Evolutionary conservation across 352 stramenopile species (phyloP), one percentile per base, ranked within the genome.

Genomic region (Saprolegnia diclina): DNA sequence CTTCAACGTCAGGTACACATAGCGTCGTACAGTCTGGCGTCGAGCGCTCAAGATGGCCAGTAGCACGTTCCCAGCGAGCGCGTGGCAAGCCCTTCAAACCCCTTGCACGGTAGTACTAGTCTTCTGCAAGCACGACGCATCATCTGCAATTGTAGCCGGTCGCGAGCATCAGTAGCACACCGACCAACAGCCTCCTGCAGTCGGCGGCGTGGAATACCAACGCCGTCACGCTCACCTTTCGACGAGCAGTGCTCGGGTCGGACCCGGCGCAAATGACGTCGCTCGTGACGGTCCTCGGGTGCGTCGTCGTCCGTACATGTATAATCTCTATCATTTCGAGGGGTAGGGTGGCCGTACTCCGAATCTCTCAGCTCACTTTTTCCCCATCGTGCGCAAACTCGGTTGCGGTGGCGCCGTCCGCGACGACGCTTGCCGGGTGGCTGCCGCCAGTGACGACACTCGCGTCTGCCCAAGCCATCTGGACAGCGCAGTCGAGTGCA

Each of bases 201-300:
- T 22, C 45, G 18, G 63, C 45, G 24, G 40, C 45, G 19, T 29
- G 24, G 14, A 45, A 32, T 18, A 5, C 4, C 18, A 10, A 29
- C 21, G 18, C 46, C n/a, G 11, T 69, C 13, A 61, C 63, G 21
- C 32, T 69, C n/a, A 37, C 48, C 11, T 69, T 69, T 45, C 63
- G 63, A 3, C 44, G 44, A 4, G 24, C 63, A 5, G 18, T 22
- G 21, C 24, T 59, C 35, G 26, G 29, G 5, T 35, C 21, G 6
- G 63, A 69, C 2, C 44, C 63, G 3, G 11, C 37, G 18, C 63
- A 59, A 38, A 61, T 29, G 14, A 40, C 26, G 5, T 52, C 37
- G 16, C 32, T 63, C 0, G 32, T 52, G 13, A 69, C 53, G 18
- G 53, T 61, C 40, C 45, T 69, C 18, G 63, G 63, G 19, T 56